Evolutionary conservation across 257 asterid species (phyloP), one percentile per base, ranked within the genome.

Genomic region (Penstemon newberryi): DNA sequence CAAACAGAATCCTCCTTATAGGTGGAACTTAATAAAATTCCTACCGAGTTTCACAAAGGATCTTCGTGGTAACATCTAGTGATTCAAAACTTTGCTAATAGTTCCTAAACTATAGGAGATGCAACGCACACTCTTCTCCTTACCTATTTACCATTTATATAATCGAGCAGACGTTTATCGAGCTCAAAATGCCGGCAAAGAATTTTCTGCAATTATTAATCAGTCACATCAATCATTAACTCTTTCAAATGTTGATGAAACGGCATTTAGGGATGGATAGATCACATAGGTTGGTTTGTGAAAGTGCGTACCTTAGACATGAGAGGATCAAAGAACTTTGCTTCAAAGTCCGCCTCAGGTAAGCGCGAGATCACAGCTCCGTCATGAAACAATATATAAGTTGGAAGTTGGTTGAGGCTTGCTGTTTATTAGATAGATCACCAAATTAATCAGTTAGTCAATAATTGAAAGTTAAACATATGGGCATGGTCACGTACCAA

Each of bases 131-230:
- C 33, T 59, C 62, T 54, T 60, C 50, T 45, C 38, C 73, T 76
- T 79, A 81, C 89, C 95, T 90, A 91, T 81, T 83, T 91, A 39
- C 83, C 86, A 59, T 82, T 82, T 60, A 89, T 85, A 74, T 91
- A 89, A 67, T 91, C 95, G 37, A 91, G 81, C 42, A 91, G 86
- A 73, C 79, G 87, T 82, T 86, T 86, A 73, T 91, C 98, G 4
- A 91, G 98, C 90, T 85, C 96, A 83, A 91, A 91, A 78, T 83
- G 96, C 57, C 84, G 85, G 89, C 98, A 89, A 60, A 91, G 71
- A 74, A 74, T 77, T 81, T 81, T 87, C 98, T 91, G 98, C 85
- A 71, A 60, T 5, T 58, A 61, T 58, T 11, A 54, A 60, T 66
- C 33, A 47, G 15, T 10, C 10, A 7, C 38, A 42, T 33, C 11